Evolutionary conservation across 257 asterid species (phyloP), one percentile per base, ranked within the genome.

Genomic region (Solanum virginianum): DNA sequence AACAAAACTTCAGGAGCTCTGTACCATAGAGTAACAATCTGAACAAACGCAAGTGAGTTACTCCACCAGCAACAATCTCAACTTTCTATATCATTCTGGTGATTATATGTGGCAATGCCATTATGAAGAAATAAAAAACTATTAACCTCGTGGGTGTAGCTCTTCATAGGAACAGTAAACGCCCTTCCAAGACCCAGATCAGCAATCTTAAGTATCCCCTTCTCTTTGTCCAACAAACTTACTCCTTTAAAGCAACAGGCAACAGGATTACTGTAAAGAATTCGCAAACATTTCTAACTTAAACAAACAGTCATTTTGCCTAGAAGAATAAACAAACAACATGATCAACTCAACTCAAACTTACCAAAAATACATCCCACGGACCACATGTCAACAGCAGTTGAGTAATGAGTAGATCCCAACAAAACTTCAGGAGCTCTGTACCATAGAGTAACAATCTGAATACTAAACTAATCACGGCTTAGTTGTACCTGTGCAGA

Each of bases 171-270:
- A 9, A 96, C 98, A 2, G 98, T 96, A 86, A 95, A 96, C 0
- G 97, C 93, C 94, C 99, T 91, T 26, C 98, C 98, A 8, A 96
- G 92, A n/a, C 99, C 99, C 7, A 96, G 95, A 90, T 96, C 99
- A 2, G 99, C 99, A 71, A 96, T 95, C 90, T 96, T 96, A 83
- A 96, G 93, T 14, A 96, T 85, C 18, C 97, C 98, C 85, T 93
- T 96, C 5, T 95, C 97, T 94, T 96, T 96, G 84, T 96, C 99
- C 20, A n/a, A n/a, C n/a, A n/a, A n/a, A n/a, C n/a, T n/a, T n/a
- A n/a, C n/a, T n/a, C n/a, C n/a, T n/a, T n/a, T n/a, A n/a, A n/a
- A n/a, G n/a, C n/a, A n/a, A n/a, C n/a, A n/a, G n/a, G n/a, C n/a
- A n/a, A n/a, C n/a, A n/a, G n/a, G n/a, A n/a, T n/a, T n/a, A n/a